phyloP scores from a whole-genome alignment of 2,329 filamentous ascomycete genomes.

The Mycogone perniciosa region DNA sequence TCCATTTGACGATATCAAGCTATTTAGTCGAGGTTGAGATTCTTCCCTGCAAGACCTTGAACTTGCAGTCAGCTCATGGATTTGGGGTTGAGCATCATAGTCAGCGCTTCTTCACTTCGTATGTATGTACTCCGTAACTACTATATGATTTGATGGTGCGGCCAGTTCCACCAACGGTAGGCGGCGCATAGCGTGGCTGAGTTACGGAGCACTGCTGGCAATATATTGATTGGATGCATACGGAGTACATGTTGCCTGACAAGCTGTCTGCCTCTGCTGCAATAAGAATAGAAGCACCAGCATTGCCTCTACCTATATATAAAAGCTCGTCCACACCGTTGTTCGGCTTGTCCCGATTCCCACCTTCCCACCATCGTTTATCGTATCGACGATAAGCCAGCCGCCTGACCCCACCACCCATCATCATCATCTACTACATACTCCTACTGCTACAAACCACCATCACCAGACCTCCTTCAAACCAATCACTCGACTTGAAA shows the following conservation, averaged over 20 bases:
- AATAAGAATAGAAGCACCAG: too few species aligned
- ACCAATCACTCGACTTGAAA: neutral
- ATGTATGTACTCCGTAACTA: too few species aligned
- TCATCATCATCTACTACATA: neutral
- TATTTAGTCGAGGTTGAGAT: neutral
- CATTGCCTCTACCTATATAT: too few species aligned
- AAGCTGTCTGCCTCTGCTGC: too few species aligned
- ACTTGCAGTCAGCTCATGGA: too few species aligned
- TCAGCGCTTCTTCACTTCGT: too few species aligned
- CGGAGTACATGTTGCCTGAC: too few species aligned
- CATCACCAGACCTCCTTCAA: neutral
- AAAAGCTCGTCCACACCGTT: too few species aligned
- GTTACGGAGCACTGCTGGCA: neutral
- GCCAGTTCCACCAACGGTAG: conserved; percentile 9
- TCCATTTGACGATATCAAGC: neutral
- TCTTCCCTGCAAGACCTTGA: too few species aligned
- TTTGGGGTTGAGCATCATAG: too few species aligned
- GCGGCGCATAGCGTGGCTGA: conserved; percentile 11
- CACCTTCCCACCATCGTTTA: neutral
- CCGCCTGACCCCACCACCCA: neutral
- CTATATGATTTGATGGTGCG: neutral
- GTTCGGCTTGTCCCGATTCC: too few species aligned
- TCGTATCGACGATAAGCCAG: neutral
- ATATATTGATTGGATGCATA: conserved; percentile 1
- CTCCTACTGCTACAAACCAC: neutral